Evolutionary conservation across 768 basidiomycete genomes (phyloP).

Genomic region (Serendipita sp.): DNA sequence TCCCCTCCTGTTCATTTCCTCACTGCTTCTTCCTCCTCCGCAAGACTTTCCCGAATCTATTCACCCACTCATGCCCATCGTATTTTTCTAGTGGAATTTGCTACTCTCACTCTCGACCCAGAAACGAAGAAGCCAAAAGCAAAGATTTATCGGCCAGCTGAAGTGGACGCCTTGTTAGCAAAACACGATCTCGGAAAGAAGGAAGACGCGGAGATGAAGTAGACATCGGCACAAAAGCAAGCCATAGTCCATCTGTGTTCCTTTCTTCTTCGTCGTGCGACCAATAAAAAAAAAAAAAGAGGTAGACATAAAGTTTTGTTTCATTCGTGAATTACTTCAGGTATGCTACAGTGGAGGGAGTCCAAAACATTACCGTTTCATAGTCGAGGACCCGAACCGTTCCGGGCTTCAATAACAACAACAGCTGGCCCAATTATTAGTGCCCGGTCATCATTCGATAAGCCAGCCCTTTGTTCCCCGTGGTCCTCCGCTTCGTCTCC

Average conservation of each 20-base stretch:
- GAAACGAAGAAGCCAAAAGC: slow-evolving; percentile 63
- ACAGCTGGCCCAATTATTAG: neutral
- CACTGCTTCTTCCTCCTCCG: neutral
- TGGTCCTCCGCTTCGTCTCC: slow-evolving; percentile 7
- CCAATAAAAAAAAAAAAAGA: too few species aligned
- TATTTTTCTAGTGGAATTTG: slow-evolving; percentile 68
- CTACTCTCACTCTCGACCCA: slow-evolving; percentile 77
- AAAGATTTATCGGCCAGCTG: slow-evolving; percentile 79
- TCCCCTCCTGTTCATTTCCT: slow-evolving; percentile 2
- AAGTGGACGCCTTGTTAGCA: slow-evolving; percentile 70
- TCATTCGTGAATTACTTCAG: too few species aligned
- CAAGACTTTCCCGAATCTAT: neutral
- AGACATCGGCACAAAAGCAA: neutral
- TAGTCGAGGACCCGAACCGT: too few species aligned
- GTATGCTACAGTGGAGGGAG: too few species aligned
- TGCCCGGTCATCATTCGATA: neutral
- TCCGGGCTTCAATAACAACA: neutral
- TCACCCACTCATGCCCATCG: slow-evolving; percentile 1
- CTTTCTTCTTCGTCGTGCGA: too few species aligned
- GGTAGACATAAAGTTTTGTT: too few species aligned
- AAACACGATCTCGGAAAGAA: slow-evolving; percentile 78
- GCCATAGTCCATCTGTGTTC: too few species aligned
- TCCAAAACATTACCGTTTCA: too few species aligned
- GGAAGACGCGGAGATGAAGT: slow-evolving; percentile 66
- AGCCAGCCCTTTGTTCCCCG: neutral